Conservation (phyloP, 1,284 basidiomycete genomes). For the Leccinum proximum region DNA sequence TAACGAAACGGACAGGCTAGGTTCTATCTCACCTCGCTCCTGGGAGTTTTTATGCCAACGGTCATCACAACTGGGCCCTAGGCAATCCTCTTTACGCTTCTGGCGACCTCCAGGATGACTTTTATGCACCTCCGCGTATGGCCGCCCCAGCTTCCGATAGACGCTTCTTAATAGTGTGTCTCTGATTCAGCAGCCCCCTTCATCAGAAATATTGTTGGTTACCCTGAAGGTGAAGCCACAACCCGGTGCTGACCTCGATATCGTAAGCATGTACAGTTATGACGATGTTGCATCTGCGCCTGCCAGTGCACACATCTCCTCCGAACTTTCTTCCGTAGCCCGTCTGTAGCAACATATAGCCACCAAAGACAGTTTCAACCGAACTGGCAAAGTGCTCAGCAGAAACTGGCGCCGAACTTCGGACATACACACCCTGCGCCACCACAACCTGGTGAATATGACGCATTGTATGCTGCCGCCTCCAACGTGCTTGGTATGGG, state of each 20-base stretch:
- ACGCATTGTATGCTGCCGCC: slow-evolving; percentile 66
- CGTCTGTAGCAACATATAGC: slow-evolving; percentile 23
- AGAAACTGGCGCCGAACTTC: slow-evolving; percentile 30
- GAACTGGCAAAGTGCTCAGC: slow-evolving; percentile 35
- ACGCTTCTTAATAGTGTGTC: slow-evolving; percentile 12
- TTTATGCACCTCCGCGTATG: slow-evolving; percentile 23
- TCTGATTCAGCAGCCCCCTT: slow-evolving; percentile 16
- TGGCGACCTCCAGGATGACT: slow-evolving; percentile 13
- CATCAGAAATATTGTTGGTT: slow-evolving; percentile 18
- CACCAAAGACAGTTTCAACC: slow-evolving; percentile 26
- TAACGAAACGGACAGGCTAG: slow-evolving; percentile 6
- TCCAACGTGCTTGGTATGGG: slow-evolving; percentile 80
- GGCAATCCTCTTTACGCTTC: slow-evolving; percentile 7
- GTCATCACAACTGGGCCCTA: slow-evolving; percentile 6
- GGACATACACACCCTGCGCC: slow-evolving; percentile 23
- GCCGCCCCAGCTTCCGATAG: slow-evolving; percentile 3
- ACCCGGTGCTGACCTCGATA: slow-evolving; percentile 23
- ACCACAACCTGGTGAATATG: slow-evolving; percentile 41
- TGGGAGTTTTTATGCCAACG: slow-evolving; percentile 4
- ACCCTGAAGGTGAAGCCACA: slow-evolving; percentile 17
- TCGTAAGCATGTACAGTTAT: slow-evolving; percentile 33
- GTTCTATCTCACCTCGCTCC: slow-evolving; percentile 4
- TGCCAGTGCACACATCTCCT: slow-evolving; percentile 20
- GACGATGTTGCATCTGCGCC: slow-evolving; percentile 31
- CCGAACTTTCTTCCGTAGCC: slow-evolving; percentile 22